phyloP scores from a whole-genome alignment of 495 filamentous ascomycete genomes.

The Cercophora samala region DNA sequence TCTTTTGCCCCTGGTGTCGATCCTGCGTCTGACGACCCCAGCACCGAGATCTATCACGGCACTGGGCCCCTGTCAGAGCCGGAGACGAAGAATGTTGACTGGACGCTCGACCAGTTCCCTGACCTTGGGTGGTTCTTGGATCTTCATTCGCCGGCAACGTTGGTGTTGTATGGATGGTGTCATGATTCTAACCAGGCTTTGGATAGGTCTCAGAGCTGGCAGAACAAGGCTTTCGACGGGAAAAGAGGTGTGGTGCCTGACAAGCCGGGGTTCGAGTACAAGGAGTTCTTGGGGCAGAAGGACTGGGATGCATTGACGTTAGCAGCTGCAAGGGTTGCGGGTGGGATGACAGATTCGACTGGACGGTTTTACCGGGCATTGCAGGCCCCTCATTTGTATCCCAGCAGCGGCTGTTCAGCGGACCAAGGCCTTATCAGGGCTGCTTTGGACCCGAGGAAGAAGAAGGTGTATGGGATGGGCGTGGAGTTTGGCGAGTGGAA shows the following conservation, averaged over 20 bases:
- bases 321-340: conserved; percentile 5
- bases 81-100: conserved; percentile 15
- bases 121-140: conserved; percentile 16
- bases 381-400: conserved; percentile 12
- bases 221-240: conserved; percentile 12
- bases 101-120: conserved; percentile 12
- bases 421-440: conserved; percentile 7
- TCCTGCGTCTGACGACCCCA: neutral
- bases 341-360: conserved; percentile 7
- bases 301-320: conserved; percentile 7
- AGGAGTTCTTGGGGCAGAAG: conserved; percentile 10
- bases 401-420: conserved; percentile 2
- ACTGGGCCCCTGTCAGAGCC: conserved; percentile 15
- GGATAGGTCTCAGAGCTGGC: neutral
- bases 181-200: conserved; percentile 15
- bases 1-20: neutral
- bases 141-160: conserved; percentile 4
- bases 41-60: conserved; percentile 3
- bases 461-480: conserved; percentile 11
- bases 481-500: conserved; percentile 12
- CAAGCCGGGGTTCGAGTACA: conserved; percentile 5
- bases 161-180: conserved; percentile 15
- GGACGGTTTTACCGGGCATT: neutral
- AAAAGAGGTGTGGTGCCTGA: conserved; percentile 15
- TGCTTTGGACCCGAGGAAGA: neutral